phyloP scores from a whole-genome alignment of 2,329 filamentous ascomycete species.

The Aschersonia sp. region DNA sequence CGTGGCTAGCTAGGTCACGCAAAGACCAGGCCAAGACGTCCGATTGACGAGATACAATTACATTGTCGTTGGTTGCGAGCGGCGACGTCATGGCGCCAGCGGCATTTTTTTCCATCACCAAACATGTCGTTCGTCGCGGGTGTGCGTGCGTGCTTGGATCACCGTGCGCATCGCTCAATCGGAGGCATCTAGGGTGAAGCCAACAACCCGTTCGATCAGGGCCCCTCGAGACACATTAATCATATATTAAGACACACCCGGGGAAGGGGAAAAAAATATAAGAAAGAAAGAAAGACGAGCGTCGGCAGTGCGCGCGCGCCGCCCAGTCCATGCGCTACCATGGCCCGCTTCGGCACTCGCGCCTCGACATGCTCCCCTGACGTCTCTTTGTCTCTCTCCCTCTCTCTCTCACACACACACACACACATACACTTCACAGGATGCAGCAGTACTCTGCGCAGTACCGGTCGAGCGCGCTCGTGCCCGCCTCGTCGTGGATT shows the following conservation, averaged over 20 bases:
- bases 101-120: too few relatives aligned
- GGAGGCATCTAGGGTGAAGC: too few relatives aligned
- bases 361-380: background rate
- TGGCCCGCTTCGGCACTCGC: background rate
- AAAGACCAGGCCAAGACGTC: too few relatives aligned
- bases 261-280: background rate
- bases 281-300: background rate
- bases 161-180: too few relatives aligned
- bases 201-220: too few relatives aligned
- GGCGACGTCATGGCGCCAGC: too few relatives aligned
- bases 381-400: background rate
- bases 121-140: too few relatives aligned
- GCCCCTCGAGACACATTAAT: too few relatives aligned
- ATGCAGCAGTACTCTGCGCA: constrained; percentile 1
- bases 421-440: background rate
- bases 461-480: background rate
- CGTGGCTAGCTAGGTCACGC: too few relatives aligned
- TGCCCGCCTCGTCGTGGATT: background rate
- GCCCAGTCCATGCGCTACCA: background rate
- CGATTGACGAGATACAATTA: too few relatives aligned
- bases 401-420: background rate
- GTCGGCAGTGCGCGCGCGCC: background rate
- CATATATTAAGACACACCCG: background rate
- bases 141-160: too few relatives aligned
- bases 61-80: too few relatives aligned